Evolutionary conservation across 2,329 filamentous ascomycete species (phyloP), one percentile per base, ranked within the genome.

Genomic region (Fusarium illudens): DNA sequence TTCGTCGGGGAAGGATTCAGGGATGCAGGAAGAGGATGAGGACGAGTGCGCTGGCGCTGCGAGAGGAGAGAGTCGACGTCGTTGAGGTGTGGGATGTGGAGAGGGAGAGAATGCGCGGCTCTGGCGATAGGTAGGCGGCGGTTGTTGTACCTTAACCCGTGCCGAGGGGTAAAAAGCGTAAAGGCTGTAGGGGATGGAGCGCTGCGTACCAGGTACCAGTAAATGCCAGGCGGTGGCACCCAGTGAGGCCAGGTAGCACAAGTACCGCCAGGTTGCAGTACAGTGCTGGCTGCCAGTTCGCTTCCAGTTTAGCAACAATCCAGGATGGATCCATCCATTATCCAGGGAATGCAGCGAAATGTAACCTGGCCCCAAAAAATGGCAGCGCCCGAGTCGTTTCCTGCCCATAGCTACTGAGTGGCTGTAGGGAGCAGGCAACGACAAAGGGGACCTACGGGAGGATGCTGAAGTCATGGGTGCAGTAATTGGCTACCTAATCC

Each of bases 31-130:
- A 61, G 69, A 61, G 55, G 56, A 64, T 60, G 59, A 65, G 50
- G 55, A 56, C 58, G 63, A 62, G 54, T 62, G 64, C 65, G 62
- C 61, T 68, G 71, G 66, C 70, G 71, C 71, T 72, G 59, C 60
- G 58, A 65, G 65, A 67, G 64, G 68, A 64, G 70, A 60, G 65
- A 71, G 65, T 73, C 61, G 70, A 70, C 60, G 73, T 72, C 67
- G 71, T 70, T 73, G 68, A 71, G 71, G 73, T 73, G 70, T 75
- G 71, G 71, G 69, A 71, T 74, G 73, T 75, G 73, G 73, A 75
- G 73, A 75, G 73, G 70, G 73, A 75, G 71, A 75, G 71, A 74
- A 75, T 75, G 72, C 72, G 72, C 72, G 71, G 71, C 72, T 74
- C 72, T 74, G 72, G 72, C 72, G 72, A 74, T 74, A 74, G 72